phyloP scores from a whole-genome alignment of 345 rosid species.

The Gossypium rotundifolium region DNA sequence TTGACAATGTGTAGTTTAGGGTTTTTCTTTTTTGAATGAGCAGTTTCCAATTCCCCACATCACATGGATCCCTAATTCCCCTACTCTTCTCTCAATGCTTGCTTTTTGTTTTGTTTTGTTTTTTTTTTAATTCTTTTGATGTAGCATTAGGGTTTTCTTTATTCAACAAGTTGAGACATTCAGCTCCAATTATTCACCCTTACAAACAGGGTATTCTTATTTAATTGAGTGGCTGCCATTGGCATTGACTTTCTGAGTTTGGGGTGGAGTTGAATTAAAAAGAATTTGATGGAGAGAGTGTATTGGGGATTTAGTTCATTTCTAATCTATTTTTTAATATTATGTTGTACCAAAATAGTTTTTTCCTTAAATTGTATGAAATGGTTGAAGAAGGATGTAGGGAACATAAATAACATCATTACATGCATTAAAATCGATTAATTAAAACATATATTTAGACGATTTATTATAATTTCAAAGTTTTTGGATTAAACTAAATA shows the following conservation, averaged over 20 bases:
- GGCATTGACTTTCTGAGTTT: conserved; percentile 2
- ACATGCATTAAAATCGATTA: too few species aligned
- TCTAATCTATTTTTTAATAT: not conserved
- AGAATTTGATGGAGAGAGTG: not conserved
- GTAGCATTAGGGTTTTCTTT: not conserved
- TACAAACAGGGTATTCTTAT: not conserved
- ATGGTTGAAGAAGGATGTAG: too few species aligned
- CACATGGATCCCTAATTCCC: conserved; percentile 22
- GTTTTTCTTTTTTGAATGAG: too few species aligned
- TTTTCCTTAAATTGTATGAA: too few species aligned
- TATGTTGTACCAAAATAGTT: too few species aligned
- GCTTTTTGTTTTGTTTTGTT: not conserved
- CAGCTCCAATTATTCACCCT: not conserved
- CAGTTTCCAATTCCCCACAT: conserved; percentile 12
- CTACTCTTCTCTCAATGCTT: conserved; percentile 19
- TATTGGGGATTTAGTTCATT: not conserved
- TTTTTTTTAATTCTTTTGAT: conserved; percentile 15
- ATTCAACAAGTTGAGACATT: not conserved
- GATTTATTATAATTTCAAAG: too few species aligned
- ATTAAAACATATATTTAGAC: too few species aligned
- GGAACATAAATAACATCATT: too few species aligned
- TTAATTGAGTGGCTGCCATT: not conserved
- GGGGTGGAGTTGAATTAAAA: not conserved
- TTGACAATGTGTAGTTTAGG: not conserved
- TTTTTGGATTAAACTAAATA: too few species aligned